Evolutionary conservation across 2,329 filamentous ascomycete species (phyloP), one percentile per base, ranked within the genome.

Genomic region (Tolypocladium sp.): DNA sequence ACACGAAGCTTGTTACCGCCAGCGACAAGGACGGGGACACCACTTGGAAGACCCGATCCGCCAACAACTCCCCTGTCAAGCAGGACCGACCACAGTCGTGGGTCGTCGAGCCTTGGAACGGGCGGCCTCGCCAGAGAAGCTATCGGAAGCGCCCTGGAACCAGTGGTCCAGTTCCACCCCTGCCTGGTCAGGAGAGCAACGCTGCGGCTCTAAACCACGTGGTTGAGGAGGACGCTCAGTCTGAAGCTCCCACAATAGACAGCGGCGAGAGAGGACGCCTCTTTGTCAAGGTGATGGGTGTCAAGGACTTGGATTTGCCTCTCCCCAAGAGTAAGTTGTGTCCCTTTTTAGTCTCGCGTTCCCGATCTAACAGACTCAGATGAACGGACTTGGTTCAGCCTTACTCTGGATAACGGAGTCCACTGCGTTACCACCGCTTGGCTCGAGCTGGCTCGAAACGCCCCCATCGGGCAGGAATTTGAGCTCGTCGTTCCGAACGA

Each of bases 201-300:
- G 87, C 88, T 4, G 78, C 83, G 8, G 77, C 83, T 20, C 74
- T 91, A 4, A 84, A 83, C 57, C 81, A 86, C 7, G 81, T 91
- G 22, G 78, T 82, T 4, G 92, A 96, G 68, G 85, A 88, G 61
- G 88, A 91, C 55, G 72, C 79, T 25, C 73, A 77, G 33, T 76
- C 79, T 5, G 82, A 89, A 59, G 71, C 78, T 49, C 75, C 79
- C 6, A 82, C 83, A 12, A 88, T 91, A 58, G 92, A 97, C 60
- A 91, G 86, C 57, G 88, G 87, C 60, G 94, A 99, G 74, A 82
- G 94, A 66, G 94, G 94, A 12, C 82, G 94, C 61, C 81, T 99
- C 2, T 99, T 99, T 68, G 92, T 99, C 65, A 99, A 99, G 78
- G 94, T 99, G n/a, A 89, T 97, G 73, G 92, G 93, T 52, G 92